Evolutionary conservation across 805 yeast species (phyloP), one percentile per base, ranked within the genome.

Genomic region (Hanseniaspora lachancei): DNA sequence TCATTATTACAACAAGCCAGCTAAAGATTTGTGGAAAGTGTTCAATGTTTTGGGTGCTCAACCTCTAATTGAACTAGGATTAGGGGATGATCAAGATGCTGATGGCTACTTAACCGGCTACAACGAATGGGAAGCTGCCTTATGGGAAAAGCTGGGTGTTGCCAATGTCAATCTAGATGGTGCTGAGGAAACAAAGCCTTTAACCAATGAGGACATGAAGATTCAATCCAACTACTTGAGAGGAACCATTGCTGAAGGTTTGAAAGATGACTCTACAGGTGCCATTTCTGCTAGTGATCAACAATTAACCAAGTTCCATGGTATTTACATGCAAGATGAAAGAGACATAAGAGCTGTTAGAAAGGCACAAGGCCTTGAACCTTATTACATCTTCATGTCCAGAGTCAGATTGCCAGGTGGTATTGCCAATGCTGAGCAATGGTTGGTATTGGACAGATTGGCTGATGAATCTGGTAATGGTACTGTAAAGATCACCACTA

Each of bases 301-400:
- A 72, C 97, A 89, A 71, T 71, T 91, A 69, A 89, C 97, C 61
- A 91, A 91, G 72, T 91, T 91, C 80, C 97, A 91, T 70, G 97
- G 97, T 72, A 88, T 89, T 62, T 91, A 91, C 70, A 88, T 91
- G 95, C 97, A 91, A 74, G 97, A 91, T 70, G 97, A 91, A 68
- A 86, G 97, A 74, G 97, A 91, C 70, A 75, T 91, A 58, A 80
- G 97, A 69, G 97, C 91, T 57, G 84, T 86, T 63, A 82, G 97
- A 66, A 91, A 89, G 72, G 79, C 86, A 49, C 87, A 86, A 66
- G 97, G 97, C 46, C 69, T 86, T 60, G 97, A 91, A 72, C 97
- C 97, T 18, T 95, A 95, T 51, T 91, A 86, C 69, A 78, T 95
- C n/a, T 91, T 91, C 71, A 91, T 91, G 97, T 89, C 89, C 18